phyloP scores from a whole-genome alignment of 2,329 filamentous ascomycete genomes.

The Colletotrichum abscissum region DNA sequence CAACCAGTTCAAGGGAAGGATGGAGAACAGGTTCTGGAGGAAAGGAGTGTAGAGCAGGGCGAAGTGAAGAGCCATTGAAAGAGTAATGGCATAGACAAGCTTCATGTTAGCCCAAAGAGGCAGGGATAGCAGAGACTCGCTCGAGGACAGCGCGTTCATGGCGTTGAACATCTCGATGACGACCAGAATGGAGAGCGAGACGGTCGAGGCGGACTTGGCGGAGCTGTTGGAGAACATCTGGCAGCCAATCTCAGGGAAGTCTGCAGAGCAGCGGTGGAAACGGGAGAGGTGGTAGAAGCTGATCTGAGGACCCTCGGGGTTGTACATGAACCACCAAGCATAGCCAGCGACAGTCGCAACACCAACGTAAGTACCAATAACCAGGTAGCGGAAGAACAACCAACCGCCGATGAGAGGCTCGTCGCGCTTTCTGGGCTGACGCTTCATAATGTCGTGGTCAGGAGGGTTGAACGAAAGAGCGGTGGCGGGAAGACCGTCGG shows the following conservation, averaged over 20 bases:
- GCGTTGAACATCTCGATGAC: constrained; percentile 99
- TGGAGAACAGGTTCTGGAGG: constrained; percentile 89
- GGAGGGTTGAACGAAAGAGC: constrained; percentile 97
- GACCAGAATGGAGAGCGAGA: constrained; percentile 91
- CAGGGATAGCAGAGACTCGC: constrained; percentile 91
- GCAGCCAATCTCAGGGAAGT: constrained; percentile 92
- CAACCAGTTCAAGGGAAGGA: constrained; percentile 83
- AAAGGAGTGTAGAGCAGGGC: constrained; percentile 92
- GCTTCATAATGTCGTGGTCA: constrained; percentile 98
- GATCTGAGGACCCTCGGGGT: constrained; percentile 89
- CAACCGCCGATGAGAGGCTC: constrained; percentile 93
- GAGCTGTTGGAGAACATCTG: constrained; percentile 89
- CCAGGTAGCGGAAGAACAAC: constrained; percentile 97
- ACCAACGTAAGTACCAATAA: constrained; percentile 95
- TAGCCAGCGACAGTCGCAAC: constrained; percentile 95
- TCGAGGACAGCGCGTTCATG: constrained; percentile 96
- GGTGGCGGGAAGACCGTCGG: constrained; percentile 95
- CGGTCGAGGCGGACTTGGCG: constrained; percentile 90
- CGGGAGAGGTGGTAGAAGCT: constrained; percentile 88
- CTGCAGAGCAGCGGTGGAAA: constrained; percentile 90
- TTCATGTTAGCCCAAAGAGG: constrained; percentile 99
- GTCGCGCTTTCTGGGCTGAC: constrained; percentile 89
- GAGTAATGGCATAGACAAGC: constrained; percentile 90
- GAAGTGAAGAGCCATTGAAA: constrained; percentile 97
- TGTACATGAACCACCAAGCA: constrained; percentile 99